Evolutionary conservation across 169 alveolate species (phyloP).

Genomic region (Cryptosporidium viatorum): DNA sequence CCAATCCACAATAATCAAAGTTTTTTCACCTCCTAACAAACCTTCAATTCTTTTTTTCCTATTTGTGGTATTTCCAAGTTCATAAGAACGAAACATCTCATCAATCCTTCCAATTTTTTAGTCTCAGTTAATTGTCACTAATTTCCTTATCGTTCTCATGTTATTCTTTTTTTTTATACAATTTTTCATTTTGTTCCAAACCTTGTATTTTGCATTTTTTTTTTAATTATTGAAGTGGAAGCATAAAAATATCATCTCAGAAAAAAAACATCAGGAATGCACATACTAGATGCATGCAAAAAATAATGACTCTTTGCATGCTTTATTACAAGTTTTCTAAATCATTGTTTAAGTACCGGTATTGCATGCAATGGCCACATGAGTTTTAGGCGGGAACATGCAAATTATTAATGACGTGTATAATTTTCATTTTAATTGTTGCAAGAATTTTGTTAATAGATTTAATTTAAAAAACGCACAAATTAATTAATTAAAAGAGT

Average conservation of each 20-base stretch:
- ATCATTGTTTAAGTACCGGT: constrained; percentile 50
- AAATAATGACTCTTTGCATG: background rate
- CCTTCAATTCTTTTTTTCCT: constrained; percentile 28
- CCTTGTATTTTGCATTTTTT: constrained; percentile 6
- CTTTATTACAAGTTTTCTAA: background rate
- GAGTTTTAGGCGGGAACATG: constrained; percentile 46
- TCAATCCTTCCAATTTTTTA: background rate
- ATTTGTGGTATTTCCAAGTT: background rate
- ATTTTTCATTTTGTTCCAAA: constrained; percentile 22
- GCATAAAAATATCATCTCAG: background rate
- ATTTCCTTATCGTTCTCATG: background rate
- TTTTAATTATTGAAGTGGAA: background rate
- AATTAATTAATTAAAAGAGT: constrained; percentile 4
- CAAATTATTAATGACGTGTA: background rate
- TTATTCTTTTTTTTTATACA: background rate
- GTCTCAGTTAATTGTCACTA: background rate
- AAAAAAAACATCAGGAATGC: background rate
- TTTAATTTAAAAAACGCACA: background rate
- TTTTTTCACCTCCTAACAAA: constrained; percentile 45
- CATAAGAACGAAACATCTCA: background rate
- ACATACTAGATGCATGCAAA: background rate
- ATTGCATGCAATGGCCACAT: constrained; percentile 71
- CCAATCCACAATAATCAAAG: constrained; percentile 76
- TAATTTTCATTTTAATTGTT: background rate
- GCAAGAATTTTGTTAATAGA: constrained; percentile 14